phyloP scores from a whole-genome alignment of 2,329 filamentous ascomycete species.

The Pleurostoma richardsiae region DNA sequence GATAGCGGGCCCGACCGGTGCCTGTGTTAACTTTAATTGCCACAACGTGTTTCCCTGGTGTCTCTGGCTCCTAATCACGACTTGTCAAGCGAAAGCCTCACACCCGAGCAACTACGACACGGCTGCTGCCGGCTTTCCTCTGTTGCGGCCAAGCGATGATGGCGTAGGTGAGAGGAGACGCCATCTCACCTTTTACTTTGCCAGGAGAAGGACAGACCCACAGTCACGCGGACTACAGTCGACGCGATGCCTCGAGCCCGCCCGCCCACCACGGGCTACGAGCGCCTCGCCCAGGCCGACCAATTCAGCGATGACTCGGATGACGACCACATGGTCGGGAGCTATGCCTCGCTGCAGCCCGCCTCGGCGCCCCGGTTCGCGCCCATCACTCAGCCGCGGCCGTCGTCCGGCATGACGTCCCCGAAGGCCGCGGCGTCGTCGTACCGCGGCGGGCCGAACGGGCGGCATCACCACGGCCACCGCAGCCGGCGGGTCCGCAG shows the following conservation, averaged over 20 bases:
- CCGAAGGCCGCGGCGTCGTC: slow-evolving; percentile 36
- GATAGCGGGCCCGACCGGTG: too few species aligned
- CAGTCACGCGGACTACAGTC: not conserved
- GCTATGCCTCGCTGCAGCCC: slow-evolving; percentile 51
- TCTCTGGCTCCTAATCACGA: too few species aligned
- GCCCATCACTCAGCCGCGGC: slow-evolving; percentile 55
- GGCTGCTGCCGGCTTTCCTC: too few species aligned
- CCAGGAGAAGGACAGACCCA: too few species aligned
- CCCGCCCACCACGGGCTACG: slow-evolving; percentile 76
- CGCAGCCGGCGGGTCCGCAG: slow-evolving; percentile 49
- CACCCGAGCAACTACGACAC: too few species aligned
- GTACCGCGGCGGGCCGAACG: slow-evolving; percentile 21
- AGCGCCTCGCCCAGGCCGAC: slow-evolving; percentile 78
- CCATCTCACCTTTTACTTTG: too few species aligned
- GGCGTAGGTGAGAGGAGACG: too few species aligned
- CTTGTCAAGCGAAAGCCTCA: too few species aligned
- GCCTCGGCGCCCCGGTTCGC: slow-evolving; percentile 59
- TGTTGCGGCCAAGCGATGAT: too few species aligned
- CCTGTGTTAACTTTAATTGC: too few species aligned
- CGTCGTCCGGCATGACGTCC: slow-evolving; percentile 55
- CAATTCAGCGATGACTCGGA: slow-evolving; percentile 69
- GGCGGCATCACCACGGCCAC: slow-evolving; percentile 19
- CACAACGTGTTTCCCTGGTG: too few species aligned
- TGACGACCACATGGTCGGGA: slow-evolving; percentile 53
- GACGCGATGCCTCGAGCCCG: slow-evolving; percentile 59